Percentiles rank a stretch among this genome's conserved stretches.
These are phyloP conservation scores for Fusarium keratoplasticum DNA, from an alignment of 2,329 filamentous ascomycete genomes.

Conservation along the genomic window DNA sequence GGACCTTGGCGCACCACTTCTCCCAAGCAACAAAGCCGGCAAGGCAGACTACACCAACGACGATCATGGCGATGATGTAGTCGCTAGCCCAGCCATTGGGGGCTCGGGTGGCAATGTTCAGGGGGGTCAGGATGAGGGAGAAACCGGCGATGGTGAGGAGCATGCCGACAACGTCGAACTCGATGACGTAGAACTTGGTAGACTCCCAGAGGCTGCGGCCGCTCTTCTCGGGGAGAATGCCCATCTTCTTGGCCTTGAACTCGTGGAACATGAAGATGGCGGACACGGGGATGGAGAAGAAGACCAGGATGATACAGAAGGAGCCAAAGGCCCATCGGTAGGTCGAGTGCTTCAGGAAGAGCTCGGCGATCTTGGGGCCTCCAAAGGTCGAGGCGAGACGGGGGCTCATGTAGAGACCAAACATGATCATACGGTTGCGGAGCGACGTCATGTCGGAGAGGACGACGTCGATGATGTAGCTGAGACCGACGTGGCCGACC, in stretches of 20 bases:
- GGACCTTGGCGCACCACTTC: constrained; percentile 59
- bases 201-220: constrained; percentile 59
- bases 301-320: constrained; percentile 73
- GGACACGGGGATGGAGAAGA: constrained; percentile 69
- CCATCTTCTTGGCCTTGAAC: constrained; percentile 64
- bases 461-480: constrained; percentile 56
- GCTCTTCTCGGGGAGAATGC: constrained; percentile 54
- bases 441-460: constrained; percentile 58
- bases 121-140: constrained; percentile 69
- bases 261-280: constrained; percentile 66
- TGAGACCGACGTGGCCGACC: constrained; percentile 62
- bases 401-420: constrained; percentile 57
- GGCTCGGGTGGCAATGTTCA: constrained; percentile 61
- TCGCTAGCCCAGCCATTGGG: constrained; percentile 60
- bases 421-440: constrained; percentile 57
- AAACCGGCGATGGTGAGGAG: constrained; percentile 64
- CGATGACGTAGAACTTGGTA: constrained; percentile 45
- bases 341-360: constrained; percentile 38
- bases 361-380: constrained; percentile 40
- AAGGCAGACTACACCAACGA: constrained; percentile 64
- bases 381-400: constrained; percentile 59
- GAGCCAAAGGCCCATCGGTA: constrained; percentile 62
- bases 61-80: constrained; percentile 65
- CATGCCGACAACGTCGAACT: constrained; percentile 59
- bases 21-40: constrained; percentile 67